phyloP scores from a whole-genome alignment of 352 stramenopile genomes.

The Phytopythium kandeliae region DNA sequence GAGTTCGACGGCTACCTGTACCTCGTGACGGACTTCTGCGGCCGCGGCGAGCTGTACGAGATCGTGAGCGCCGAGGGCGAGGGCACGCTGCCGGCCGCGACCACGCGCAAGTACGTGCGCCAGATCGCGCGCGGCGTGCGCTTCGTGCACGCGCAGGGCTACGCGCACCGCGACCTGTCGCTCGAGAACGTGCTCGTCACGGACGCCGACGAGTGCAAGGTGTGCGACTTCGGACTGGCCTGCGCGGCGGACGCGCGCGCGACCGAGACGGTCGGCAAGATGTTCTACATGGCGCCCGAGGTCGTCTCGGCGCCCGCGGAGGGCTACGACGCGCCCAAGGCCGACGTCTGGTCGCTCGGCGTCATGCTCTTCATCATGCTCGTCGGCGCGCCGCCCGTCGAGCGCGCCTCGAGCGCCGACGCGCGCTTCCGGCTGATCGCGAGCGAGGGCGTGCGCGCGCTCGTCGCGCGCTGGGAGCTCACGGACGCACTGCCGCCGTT shows the following conservation, averaged over 20 bases:
- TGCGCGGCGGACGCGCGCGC: conserved; percentile 32
- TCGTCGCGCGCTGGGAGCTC: conserved; percentile 67
- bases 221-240: conserved; percentile 79
- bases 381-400: conserved; percentile 54
- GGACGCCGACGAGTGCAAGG: conserved; percentile 61
- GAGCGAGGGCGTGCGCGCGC: conserved; percentile 45
- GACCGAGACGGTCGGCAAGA: conserved; percentile 70
- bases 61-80: conserved; percentile 48
- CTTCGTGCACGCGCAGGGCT: conserved; percentile 71
- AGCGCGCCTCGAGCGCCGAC: conserved; percentile 46
- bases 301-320: too few species aligned
- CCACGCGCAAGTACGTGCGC: conserved; percentile 45
- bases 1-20: conserved; percentile 77
- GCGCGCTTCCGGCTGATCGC: conserved; percentile 62
- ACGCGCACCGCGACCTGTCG: conserved; percentile 78
- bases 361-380: conserved; percentile 87
- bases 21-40: conserved; percentile 73
- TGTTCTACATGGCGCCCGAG: conserved; percentile 85
- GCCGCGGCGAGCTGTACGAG: conserved; percentile 73
- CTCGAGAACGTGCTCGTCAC: conserved; percentile 83
- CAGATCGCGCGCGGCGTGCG: conserved; percentile 70
- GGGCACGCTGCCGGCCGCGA: conserved; percentile 38
- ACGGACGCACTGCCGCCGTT: conserved; percentile 40
- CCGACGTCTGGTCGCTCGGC: conserved; percentile 81
- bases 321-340: conserved; percentile 67